Evolutionary conservation across 2,329 filamentous ascomycete species (phyloP).

Genomic region (Calonectria pauciramosa): DNA sequence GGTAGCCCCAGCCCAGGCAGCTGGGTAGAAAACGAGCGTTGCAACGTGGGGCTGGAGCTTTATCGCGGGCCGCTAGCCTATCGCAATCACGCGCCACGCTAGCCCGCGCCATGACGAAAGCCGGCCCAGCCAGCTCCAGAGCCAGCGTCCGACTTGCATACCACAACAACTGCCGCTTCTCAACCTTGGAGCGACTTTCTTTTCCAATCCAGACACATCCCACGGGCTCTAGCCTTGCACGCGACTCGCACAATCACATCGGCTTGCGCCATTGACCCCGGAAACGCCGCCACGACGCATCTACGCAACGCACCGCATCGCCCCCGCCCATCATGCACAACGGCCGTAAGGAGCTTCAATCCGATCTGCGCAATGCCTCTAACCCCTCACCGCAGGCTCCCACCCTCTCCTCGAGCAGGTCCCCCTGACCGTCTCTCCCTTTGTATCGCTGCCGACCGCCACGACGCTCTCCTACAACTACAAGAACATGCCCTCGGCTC

Average conservation of each 20-base stretch:
- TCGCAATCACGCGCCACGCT: conserved; percentile 15
- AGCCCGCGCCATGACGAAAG: conserved; percentile 17
- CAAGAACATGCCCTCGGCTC: conserved; percentile 87
- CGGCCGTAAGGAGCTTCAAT: conserved; percentile 49
- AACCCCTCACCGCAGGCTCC: conserved; percentile 66
- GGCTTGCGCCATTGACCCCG: neutral
- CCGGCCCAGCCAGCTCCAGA: neutral
- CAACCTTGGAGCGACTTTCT: neutral
- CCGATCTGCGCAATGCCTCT: conserved; percentile 17
- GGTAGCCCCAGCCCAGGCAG: conserved; percentile 32
- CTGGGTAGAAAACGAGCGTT: conserved; percentile 37
- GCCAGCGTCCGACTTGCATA: neutral
- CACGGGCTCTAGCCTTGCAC: neutral
- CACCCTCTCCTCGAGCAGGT: conserved; percentile 94
- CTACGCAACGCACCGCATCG: neutral
- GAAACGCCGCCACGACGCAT: neutral
- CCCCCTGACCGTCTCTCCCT: conserved; percentile 93
- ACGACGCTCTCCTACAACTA: conserved; percentile 97
- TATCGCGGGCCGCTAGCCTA: conserved; percentile 31
- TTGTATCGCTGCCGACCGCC: conserved; percentile 89
- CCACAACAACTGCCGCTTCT: neutral
- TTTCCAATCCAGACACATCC: neutral
- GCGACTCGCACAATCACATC: neutral
- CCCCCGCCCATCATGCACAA: conserved; percentile 46
- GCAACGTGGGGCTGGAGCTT: conserved; percentile 35